Evolutionary conservation across 2,329 filamentous ascomycete genomes (phyloP), one percentile per base, ranked within the genome.

Genomic region (Aspergillus piperis): DNA sequence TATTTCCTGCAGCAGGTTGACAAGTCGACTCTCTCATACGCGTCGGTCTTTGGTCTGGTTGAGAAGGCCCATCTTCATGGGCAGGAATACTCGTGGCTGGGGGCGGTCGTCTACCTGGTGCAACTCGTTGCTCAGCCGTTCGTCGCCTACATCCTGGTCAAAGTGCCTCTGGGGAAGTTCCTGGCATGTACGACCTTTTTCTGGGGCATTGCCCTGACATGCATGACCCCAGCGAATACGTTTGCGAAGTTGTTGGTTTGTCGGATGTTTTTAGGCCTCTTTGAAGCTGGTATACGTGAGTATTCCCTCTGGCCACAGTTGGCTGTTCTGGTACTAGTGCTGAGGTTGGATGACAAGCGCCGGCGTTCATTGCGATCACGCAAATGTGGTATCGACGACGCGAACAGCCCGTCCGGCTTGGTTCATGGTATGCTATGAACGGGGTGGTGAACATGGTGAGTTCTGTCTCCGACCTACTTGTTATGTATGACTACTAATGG

Each of bases 1-100:
- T 89, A 88, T 72, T 88, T 86, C 67, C 78, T 88, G 0, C 86
- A 89, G 64, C 82, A 82, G 10, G 77, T 88, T 5, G 86, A 88
- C 75, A 89, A 89, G 71, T 82, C 85, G 0, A 86, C 84, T 0
- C 77, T 88, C 2, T 78, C 75, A 2, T 89, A 88, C 66, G 84
- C 84, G 2, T 87, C 86, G 0, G 83, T 88, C 10, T 88, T 88
- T 64, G 86, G 86, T 2, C 77, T 89, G 10, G 82, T 86, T 32
- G 77, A 86, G 54, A 84, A 87, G 68, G 82, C 85, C 0, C 70
- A 81, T 42, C 81, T 89, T 1, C 74, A 81, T 8, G 84, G 84
- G 15, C 77, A 84, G 52, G 80, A 88, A 61, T 84, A 81, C 69
- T 81, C 78, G 36, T 83, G 81, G 82, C 72, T 82, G 0, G 80